A percentile compares a stretch with the other conserved stretches of the same genome.
phyloP scores from a whole-genome alignment of 2,329 filamentous ascomycete species.

The Fusarium virguliforme region DNA sequence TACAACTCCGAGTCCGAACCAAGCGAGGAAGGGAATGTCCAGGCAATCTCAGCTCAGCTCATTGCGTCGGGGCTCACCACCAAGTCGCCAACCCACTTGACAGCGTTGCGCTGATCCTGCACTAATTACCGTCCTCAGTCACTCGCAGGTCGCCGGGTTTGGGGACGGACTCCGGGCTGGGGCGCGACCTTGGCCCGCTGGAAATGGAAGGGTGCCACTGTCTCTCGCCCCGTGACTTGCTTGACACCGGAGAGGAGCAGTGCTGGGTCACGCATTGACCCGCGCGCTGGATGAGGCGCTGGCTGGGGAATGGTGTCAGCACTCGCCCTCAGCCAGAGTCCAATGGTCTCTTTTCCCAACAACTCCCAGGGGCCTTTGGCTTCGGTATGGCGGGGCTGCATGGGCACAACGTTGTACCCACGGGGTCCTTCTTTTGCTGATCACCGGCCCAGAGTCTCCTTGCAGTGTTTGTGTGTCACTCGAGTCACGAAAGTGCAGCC shows the following conservation, averaged over 20 bases:
- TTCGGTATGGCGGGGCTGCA: conserved; percentile 3
- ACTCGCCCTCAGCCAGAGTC: conserved; percentile 14
- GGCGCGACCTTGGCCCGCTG: conserved; percentile 27
- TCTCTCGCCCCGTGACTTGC: conserved; percentile 18
- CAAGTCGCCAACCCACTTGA: conserved; percentile 12
- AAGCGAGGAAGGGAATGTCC: conserved; percentile 23
- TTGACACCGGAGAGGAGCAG: conserved; percentile 1
- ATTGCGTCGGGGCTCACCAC: conserved; percentile 17
- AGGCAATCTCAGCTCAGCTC: conserved; percentile 30
- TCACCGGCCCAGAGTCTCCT: conserved; percentile 39
- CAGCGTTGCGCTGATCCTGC: conserved; percentile 13
- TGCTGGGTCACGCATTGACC: conserved; percentile 30
- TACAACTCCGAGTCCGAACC: neutral
- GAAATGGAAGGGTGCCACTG: conserved; percentile 14
- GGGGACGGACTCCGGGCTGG: conserved; percentile 14
- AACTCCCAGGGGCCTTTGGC: conserved; percentile 15
- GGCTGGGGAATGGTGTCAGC: conserved; percentile 15
- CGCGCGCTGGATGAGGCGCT: conserved; percentile 7
- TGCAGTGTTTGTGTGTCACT: conserved; percentile 40
- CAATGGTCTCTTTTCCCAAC: conserved; percentile 28
- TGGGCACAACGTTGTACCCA: conserved; percentile 20
- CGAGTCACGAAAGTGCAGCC: conserved; percentile 40
- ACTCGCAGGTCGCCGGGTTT: conserved; percentile 24
- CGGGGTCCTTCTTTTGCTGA: conserved; percentile 32
- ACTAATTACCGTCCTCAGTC: conserved; percentile 27